Evolutionary conservation across 306 rosid species (phyloP).

Genomic region (Trifolium subterraneum): DNA sequence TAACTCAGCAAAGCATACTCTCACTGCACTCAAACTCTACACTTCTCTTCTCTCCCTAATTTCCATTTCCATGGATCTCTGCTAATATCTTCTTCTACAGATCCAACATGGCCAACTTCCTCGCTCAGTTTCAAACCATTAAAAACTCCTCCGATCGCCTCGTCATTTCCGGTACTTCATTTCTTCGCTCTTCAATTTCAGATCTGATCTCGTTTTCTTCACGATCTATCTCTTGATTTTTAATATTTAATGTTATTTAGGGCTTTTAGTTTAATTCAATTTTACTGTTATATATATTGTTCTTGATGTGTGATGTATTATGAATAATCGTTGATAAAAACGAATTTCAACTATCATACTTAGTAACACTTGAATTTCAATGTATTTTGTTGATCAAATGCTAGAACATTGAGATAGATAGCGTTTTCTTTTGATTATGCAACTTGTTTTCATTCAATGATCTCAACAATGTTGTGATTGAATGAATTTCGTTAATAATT

Average conservation of each 20-base stretch:
- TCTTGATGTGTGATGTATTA: not conserved
- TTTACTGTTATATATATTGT: not conserved
- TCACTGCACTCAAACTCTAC: conserved; percentile 27
- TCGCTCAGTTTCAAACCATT: conserved; percentile 94
- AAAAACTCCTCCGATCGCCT: conserved; percentile 86
- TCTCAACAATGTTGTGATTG: not conserved
- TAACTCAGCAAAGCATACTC: conserved; percentile 44
- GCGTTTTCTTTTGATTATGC: not conserved
- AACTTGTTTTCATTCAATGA: not conserved
- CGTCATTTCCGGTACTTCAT: conserved; percentile 78
- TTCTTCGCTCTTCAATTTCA: conserved; percentile 23
- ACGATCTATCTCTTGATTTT: not conserved
- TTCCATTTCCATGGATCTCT: conserved; percentile 47
- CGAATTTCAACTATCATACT: not conserved
- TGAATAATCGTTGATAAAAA: not conserved
- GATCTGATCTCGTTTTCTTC: conserved; percentile 43
- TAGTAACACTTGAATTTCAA: conserved; percentile 18
- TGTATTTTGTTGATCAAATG: conserved; percentile 24
- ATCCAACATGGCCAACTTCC: conserved; percentile 87
- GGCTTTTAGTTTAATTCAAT: conserved; percentile 30
- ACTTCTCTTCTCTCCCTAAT: conserved; percentile 20
- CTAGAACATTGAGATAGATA: conserved; percentile 5
- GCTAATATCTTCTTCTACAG: conserved; percentile 38
- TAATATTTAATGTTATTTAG: not conserved
- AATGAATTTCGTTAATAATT: not conserved